phyloP scores from a whole-genome alignment of 805 yeast species.

The Nakazawaea anatomiae region DNA sequence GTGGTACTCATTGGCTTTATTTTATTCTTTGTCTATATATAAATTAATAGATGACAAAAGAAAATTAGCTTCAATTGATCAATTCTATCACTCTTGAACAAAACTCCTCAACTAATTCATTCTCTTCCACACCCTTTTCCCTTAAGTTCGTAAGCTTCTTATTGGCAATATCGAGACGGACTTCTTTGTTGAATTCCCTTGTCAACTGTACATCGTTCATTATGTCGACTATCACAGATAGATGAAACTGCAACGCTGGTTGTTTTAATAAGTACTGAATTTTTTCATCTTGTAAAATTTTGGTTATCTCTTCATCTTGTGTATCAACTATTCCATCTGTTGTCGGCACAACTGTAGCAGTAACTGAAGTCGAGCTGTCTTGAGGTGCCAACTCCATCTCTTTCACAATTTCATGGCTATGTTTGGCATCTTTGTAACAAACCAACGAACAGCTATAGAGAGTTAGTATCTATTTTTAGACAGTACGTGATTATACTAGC shows the following conservation, averaged over 20 bases:
- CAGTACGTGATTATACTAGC: neutral
- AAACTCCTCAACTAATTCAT: constrained; percentile 68
- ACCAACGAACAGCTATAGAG: constrained; percentile 44
- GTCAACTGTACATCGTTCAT: constrained; percentile 40
- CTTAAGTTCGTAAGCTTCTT: constrained; percentile 57
- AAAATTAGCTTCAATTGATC: constrained; percentile 8
- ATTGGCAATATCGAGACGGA: constrained; percentile 52
- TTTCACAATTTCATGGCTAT: constrained; percentile 21
- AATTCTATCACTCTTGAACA: constrained; percentile 34
- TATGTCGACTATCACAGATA: constrained; percentile 41
- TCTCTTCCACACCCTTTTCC: constrained; percentile 59
- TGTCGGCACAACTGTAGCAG: neutral
- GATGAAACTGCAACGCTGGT: constrained; percentile 52
- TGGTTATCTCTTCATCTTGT: constrained; percentile 19
- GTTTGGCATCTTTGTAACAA: constrained; percentile 50
- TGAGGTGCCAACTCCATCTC: too few relatives aligned
- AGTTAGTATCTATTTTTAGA: neutral
- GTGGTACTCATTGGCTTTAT: neutral
- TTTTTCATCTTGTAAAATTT: constrained; percentile 33
- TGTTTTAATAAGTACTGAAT: constrained; percentile 41
- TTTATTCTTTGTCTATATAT: neutral
- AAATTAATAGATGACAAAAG: neutral
- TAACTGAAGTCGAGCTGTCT: too few relatives aligned
- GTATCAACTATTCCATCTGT: constrained; percentile 4
- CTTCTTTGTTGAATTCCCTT: constrained; percentile 46